Evolutionary conservation across 371 early-diverging fungal genomes (phyloP).

Genomic region (Basidiobolus meristosporus): DNA sequence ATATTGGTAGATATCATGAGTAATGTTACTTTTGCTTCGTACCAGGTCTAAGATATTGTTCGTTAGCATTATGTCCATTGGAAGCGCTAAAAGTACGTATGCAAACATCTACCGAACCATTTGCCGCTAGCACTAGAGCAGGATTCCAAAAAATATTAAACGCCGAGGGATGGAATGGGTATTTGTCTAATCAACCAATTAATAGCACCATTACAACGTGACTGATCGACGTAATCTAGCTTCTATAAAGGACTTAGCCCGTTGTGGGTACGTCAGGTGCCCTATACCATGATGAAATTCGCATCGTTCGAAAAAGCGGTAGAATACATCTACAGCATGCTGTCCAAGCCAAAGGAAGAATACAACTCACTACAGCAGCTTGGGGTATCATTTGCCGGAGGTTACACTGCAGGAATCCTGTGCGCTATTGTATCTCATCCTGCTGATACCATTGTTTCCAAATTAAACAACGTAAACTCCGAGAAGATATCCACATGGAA

Average conservation of each 20-base stretch:
- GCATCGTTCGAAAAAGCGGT: conserved; percentile 61
- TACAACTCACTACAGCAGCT: conserved; percentile 61
- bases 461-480: conserved; percentile 51
- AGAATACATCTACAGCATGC: conserved; percentile 45
- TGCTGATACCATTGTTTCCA: conserved; percentile 75
- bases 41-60: neutral
- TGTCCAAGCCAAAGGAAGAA: conserved; percentile 48
- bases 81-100: conserved; percentile 67
- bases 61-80: conserved; percentile 44
- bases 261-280: conserved; percentile 71
- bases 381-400: conserved; percentile 69
- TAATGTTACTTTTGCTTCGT: neutral
- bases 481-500: conserved; percentile 32
- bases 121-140: conserved; percentile 37
- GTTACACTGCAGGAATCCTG: conserved; percentile 73
- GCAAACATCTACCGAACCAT: conserved; percentile 53
- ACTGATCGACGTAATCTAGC: conserved; percentile 10
- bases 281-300: conserved; percentile 89
- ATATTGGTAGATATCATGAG: conserved; percentile 15
- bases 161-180: conserved; percentile 36
- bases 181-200: neutral
- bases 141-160: conserved; percentile 36
- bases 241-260: conserved; percentile 60
- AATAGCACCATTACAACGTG: conserved; percentile 2
- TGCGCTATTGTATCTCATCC: conserved; percentile 85